Evolutionary conservation across 352 stramenopile species (phyloP).

Genomic region (Phytophthora tubulina): DNA sequence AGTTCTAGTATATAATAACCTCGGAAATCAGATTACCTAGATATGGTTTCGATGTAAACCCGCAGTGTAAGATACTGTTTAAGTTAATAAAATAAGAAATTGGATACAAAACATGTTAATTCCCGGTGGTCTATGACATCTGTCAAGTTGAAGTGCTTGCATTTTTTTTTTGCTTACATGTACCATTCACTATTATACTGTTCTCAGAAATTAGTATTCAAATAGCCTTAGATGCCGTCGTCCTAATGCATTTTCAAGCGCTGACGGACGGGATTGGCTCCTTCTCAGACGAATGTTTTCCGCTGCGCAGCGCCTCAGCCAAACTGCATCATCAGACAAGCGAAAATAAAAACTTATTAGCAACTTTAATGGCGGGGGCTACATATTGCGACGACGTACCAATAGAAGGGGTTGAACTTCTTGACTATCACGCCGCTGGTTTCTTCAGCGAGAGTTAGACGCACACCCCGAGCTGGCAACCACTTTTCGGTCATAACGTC

Average conservation of each 20-base stretch:
- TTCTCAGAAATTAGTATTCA: too few species aligned
- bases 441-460: conserved; percentile 26
- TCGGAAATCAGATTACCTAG: too few species aligned
- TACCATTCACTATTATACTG: too few species aligned
- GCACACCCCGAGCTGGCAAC: conserved; percentile 55
- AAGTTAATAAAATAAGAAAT: not conserved
- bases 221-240: too few species aligned
- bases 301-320: conserved; percentile 29
- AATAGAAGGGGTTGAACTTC: conserved; percentile 81
- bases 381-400: conserved; percentile 44
- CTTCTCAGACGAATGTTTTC: not conserved
- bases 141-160: too few species aligned
- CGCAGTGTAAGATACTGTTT: not conserved
- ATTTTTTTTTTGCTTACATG: too few species aligned
- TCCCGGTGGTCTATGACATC: not conserved
- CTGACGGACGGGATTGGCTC: conserved; percentile 5
- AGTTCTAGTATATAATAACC: not conserved
- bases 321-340: conserved; percentile 16
- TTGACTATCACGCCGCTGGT: conserved; percentile 34
- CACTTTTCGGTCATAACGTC: conserved; percentile 90
- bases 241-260: not conserved
- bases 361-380: not conserved
- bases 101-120: not conserved
- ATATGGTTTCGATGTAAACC: too few species aligned
- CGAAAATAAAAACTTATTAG: not conserved